phyloP scores from a whole-genome alignment of 768 basidiomycete genomes.

The Lepiota venenata region DNA sequence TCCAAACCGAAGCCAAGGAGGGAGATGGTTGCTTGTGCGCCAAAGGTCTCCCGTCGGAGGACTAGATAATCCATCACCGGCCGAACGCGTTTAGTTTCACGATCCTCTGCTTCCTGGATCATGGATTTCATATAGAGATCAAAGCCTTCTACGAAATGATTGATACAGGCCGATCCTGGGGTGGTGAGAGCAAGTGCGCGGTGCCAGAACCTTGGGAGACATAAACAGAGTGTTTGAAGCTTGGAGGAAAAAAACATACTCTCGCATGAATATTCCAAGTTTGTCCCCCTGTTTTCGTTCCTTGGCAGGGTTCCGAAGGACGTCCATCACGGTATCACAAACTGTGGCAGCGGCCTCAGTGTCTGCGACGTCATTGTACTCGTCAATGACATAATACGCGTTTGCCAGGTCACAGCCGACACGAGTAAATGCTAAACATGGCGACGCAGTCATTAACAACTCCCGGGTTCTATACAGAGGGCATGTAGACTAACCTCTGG shows the following conservation, averaged over 20 bases:
- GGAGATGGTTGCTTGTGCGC: constrained; percentile 14
- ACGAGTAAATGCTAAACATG: constrained; percentile 17
- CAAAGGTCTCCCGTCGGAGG: constrained; percentile 17
- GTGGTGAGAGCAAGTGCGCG: constrained; percentile 11
- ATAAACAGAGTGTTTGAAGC: not conserved
- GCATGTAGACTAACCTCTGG: not conserved
- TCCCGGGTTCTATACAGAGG: too few species aligned
- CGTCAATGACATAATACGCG: constrained; percentile 18
- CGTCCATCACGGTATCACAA: constrained; percentile 16
- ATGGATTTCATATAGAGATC: constrained; percentile 17
- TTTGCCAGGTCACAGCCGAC: constrained; percentile 20
- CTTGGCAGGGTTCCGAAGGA: constrained; percentile 16
- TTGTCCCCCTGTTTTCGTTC: constrained; percentile 16
- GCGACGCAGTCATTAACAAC: too few species aligned
- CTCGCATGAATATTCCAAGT: not conserved
- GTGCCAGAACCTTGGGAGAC: constrained; percentile 15
- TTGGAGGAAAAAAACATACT: not conserved
- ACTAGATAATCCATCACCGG: constrained; percentile 15
- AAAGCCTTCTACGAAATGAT: constrained; percentile 17
- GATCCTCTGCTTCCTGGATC: constrained; percentile 16
- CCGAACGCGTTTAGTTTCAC: constrained; percentile 8
- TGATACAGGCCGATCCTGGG: constrained; percentile 8
- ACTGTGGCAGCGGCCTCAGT: constrained; percentile 7
- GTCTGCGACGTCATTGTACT: constrained; percentile 17
- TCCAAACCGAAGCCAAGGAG: constrained; percentile 19